These are phyloP conservation scores for Phalaenopsis hybrid DNA, from an alignment of 116 monocot genomes.

Conservation along the genomic window DNA sequence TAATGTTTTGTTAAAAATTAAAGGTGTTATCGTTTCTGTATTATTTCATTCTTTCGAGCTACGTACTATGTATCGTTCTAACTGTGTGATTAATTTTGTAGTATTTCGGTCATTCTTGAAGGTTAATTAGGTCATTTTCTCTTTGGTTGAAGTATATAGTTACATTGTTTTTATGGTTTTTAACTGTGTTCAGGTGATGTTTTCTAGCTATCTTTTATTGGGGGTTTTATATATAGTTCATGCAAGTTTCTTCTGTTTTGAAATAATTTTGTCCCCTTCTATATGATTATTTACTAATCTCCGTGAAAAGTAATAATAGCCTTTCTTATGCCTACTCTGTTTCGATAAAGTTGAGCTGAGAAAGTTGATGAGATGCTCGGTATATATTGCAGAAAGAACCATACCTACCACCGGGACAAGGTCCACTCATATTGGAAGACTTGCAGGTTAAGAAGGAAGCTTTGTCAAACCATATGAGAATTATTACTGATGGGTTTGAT, in stretches of 20 bases:
- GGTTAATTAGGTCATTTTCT: background rate
- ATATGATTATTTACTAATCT: background rate
- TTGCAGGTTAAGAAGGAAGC: slow-evolving; percentile 18
- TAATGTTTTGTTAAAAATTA: background rate
- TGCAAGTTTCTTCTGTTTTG: background rate
- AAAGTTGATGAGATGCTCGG: background rate
- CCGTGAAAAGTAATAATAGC: background rate
- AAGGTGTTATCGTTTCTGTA: background rate
- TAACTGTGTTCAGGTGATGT: background rate
- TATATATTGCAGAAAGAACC: slow-evolving; percentile 30
- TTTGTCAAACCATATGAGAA: slow-evolving; percentile 29
- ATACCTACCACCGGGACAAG: slow-evolving; percentile 21
- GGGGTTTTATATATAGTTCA: background rate
- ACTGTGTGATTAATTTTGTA: background rate
- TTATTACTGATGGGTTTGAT: slow-evolving; percentile 56
- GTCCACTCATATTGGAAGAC: slow-evolving; percentile 41
- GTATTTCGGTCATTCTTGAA: background rate
- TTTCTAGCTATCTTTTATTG: background rate
- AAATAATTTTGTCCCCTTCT: background rate
- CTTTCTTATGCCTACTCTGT: background rate
- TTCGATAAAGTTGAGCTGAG: background rate
- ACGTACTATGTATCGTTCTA: background rate
- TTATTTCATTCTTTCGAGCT: background rate
- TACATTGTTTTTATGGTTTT: background rate
- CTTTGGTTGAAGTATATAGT: background rate